A percentile compares a stretch with the other conserved stretches of the same genome.
Evolutionary conservation across 306 rosid genomes (phyloP).

Genomic region (Cajanus cajan): DNA sequence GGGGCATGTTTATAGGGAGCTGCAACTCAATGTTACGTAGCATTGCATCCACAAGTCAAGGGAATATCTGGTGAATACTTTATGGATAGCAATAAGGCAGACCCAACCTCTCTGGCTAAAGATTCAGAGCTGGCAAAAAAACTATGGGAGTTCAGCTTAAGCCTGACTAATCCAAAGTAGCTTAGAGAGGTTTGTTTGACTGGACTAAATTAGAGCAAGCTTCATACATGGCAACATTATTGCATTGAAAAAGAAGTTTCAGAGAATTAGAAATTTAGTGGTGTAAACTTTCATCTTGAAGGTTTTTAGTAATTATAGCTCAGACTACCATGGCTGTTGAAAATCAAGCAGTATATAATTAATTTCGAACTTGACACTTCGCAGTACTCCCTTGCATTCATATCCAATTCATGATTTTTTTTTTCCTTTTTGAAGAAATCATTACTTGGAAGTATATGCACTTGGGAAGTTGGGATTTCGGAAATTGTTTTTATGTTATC

Average conservation of each 20-base stretch:
- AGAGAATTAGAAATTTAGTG: slow-evolving; percentile 3
- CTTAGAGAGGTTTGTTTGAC: slow-evolving; percentile 19
- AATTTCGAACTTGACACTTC: neutral
- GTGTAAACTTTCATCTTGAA: neutral
- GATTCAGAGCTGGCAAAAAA: slow-evolving; percentile 58
- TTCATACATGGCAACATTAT: neutral
- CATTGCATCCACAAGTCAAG: slow-evolving; percentile 72
- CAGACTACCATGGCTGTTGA: neutral
- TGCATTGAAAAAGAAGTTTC: neutral
- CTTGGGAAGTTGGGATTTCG: no score
- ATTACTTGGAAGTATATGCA: neutral
- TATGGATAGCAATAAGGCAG: slow-evolving; percentile 52
- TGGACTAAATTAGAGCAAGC: neutral
- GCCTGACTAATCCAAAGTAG: slow-evolving; percentile 44
- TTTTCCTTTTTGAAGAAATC: no score
- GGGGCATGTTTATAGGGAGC: slow-evolving; percentile 62
- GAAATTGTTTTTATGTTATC: neutral
- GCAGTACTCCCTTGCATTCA: neutral
- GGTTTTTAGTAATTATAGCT: neutral
- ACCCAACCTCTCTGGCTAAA: slow-evolving; percentile 50
- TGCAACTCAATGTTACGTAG: slow-evolving; percentile 79
- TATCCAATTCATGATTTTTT: no score
- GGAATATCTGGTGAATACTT: slow-evolving; percentile 66
- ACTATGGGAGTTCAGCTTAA: slow-evolving; percentile 76
- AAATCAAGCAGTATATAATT: neutral